Evolutionary conservation across 257 asterid genomes (phyloP).

Genomic region (Gentiana macrophylla): DNA sequence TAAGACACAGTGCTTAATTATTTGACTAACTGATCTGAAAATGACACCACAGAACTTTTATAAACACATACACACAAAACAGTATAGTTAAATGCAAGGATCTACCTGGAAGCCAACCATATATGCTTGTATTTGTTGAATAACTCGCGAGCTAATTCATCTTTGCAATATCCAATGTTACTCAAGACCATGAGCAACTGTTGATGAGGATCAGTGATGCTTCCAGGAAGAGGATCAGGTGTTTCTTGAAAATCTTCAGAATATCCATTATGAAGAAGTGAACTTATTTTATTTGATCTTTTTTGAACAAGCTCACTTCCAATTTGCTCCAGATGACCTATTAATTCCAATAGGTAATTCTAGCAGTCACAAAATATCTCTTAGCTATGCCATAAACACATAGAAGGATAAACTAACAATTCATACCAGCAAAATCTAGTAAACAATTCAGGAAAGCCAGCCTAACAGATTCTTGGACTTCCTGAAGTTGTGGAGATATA

Average conservation of each 20-base stretch:
- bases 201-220: conserved; percentile 68
- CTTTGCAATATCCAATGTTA: conserved; percentile 94
- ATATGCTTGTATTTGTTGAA: conserved; percentile 53
- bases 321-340: conserved; percentile 73
- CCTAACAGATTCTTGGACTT: conserved; percentile 83
- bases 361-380: conserved; percentile 10
- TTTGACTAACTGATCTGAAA: too few relatives aligned
- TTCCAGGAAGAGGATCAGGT: conserved; percentile 73
- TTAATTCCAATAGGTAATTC: conserved; percentile 14
- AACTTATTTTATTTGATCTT: conserved; percentile 39
- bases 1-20: too few relatives aligned
- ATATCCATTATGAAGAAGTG: conserved; percentile 55
- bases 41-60: too few relatives aligned
- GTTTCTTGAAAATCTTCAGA: conserved; percentile 39
- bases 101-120: conserved; percentile 73
- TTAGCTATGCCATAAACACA: neutral
- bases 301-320: conserved; percentile 54
- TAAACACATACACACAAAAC: neutral
- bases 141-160: conserved; percentile 75
- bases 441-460: conserved; percentile 83
- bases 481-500: conserved; percentile 64
- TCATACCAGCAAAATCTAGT: conserved; percentile 80
- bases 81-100: conserved; percentile 5
- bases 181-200: conserved; percentile 89
- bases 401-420: conserved; percentile 7